Base-by-base conservation (phyloP, 345 rosid species). In the Hypericum androsaemum region DNA sequence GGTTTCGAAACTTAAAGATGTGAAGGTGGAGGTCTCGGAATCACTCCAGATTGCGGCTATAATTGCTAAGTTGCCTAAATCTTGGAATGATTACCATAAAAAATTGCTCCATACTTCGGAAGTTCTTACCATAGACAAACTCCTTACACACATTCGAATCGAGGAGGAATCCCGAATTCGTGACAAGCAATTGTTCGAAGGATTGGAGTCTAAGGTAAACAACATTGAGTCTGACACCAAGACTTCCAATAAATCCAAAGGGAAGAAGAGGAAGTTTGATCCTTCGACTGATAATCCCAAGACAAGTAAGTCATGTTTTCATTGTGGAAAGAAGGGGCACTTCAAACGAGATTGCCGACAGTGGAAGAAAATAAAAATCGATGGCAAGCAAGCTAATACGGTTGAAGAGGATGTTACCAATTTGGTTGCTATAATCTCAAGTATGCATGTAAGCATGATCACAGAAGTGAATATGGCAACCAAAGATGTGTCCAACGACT, bases 81-180 rank as follows among this genome's bases (percentile, higher is more conserved):
- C 15, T 60, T 52, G 43, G 58, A 60, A 52, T 14, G 39, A 22
- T 38, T 61, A 39, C 0, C 22, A 15, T 6, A 46, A 53, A 12
- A 53, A 53, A n/a, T 10, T 53, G 7, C 10, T 61, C 1, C 52
- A 52, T 12, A 39, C 7, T 3, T 3, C 6, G 7, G 8, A 53
- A 5, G 41, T 53, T 14, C 12, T 38, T 12, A 0, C 53, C 14
- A 5, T 53, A 7, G 41, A 53, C 0, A 1, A 39, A 5, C 9
- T 53, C 10, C 4, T 37, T 11, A 61, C 45, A 10, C 45, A 52
- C n/a, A 12, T 52, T 5, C 0, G 22, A 12, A 45, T 61, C n/a
- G 50, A 53, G 41, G 45, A 44, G 6, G 53, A 61, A 6, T 37
- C 12, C 0, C 1, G 6, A 12, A 15, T 22, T 12, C 10, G 12